Evolutionary conservation across 139 green algal species (phyloP), one percentile per base, ranked within the genome.

Genomic region (Chlamydomonas sp.): DNA sequence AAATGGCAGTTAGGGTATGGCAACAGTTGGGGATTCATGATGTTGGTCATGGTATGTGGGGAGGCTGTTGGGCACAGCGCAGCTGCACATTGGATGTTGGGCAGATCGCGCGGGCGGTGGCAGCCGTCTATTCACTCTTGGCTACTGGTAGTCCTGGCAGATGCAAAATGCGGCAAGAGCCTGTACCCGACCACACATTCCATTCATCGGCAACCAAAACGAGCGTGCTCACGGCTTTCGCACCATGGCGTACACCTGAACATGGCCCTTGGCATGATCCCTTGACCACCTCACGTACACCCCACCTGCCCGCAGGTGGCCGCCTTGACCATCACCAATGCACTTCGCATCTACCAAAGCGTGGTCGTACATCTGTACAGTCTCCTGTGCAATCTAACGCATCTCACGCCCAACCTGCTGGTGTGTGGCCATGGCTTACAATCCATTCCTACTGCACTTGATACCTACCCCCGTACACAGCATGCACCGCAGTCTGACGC

Each of bases 391-490:
- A 49, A 49, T 49, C 31, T 49, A 49, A 49, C 31, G 31, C 31
- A 49, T 49, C 31, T 49, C 31, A 49, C 31, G 31, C 31, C 31
- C 31, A 49, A 49, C 31, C 31, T 49, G 31, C 31, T 60, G 78
- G 1, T 62, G 18, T 63, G 17, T 5, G 18, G 12, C 6, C 15
- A 63, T 6, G 6, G 15, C 60, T 57, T 1, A 58, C 61, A 62
- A 63, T 17, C 77, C 80, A 18, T 91, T 85, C 15, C 93, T 90
- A 31, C 90, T 90, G 63, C 87, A 79, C 64, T 83, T 91, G 76
- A 49, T 49, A 49, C 90, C 90, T 59, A 89, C 72, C 31, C 58
- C 15, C 83, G 5, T 16, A 18, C 5, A 6, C 3, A 63, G 6
- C 58, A 61, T 61, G 17, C 72, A 12, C 4, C 10, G 3, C 20